Evolutionary conservation across 768 basidiomycete genomes (phyloP), one percentile per base, ranked within the genome.

Genomic region (Lactifluus pinguis): DNA sequence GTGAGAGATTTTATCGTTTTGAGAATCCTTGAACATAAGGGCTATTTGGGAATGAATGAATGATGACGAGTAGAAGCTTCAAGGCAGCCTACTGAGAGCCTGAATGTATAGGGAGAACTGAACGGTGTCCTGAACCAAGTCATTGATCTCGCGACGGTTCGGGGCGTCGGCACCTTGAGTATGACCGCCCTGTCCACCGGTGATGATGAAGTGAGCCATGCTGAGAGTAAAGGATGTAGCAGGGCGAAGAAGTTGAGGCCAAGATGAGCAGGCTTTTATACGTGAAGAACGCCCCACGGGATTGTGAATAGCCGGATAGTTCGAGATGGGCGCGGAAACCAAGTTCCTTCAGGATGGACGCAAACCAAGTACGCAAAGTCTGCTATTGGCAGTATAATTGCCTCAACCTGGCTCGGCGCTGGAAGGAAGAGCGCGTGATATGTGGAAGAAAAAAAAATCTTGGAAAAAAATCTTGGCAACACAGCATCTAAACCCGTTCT

Each of bases 71-170:
- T 38, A 19, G 10, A 15, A 6, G 34, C 21, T 44, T 44, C 19
- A 36, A 53, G 49, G 42, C 38, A 0, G 72, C 78, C 53, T 49
- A 81, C 80, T 66, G 51, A 81, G 71, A 1, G 80, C 80, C 61
- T 80, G 79, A 45, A 82, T 68, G 61, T 78, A 82, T 2, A 82
- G 73, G 17, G 81, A 79, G 64, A 80, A 80, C 56, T 77, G 74
- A 49, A 77, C 72, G 15, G 72, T 69, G 55, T 76, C 67, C 66
- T 76, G 71, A 59, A 81, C 70, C 54, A 66, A 53, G 32, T 57
- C 59, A 13, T 58, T 47, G 41, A 66, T 66, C 41, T 66, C 65
- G 36, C 50, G 38, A 34, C 65, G 65, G 39, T 64, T 64, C 10
- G 65, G 63, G 11, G 62, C 62, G 4, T 10, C 29, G 15, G 55